Evolutionary conservation across 1,139 yeast genomes (phyloP).

Genomic region (Pichia sp.): DNA sequence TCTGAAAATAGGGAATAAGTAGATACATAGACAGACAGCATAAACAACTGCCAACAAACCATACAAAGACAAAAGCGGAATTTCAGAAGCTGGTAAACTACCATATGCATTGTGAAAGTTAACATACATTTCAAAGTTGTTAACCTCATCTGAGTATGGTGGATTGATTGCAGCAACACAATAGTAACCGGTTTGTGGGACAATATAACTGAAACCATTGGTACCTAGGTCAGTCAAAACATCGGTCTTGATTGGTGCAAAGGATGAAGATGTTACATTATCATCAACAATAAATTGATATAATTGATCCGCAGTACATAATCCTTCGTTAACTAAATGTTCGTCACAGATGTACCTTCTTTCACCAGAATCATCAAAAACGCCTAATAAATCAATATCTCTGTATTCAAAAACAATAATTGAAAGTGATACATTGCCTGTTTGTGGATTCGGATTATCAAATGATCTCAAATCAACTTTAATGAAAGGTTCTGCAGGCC

Average conservation of each 20-base stretch:
- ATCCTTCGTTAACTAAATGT: conserved; percentile 48
- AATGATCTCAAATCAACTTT: conserved; percentile 31
- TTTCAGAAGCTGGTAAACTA: conserved; percentile 79
- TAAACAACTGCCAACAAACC: conserved; percentile 82
- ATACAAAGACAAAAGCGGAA: conserved; percentile 84
- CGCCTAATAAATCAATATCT: conserved; percentile 69
- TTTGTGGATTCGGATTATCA: conserved; percentile 29
- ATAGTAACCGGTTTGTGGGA: conserved; percentile 79
- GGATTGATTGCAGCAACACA: conserved; percentile 71
- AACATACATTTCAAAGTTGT: conserved; percentile 52
- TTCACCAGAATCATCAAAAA: conserved; percentile 30
- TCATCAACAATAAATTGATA: conserved; percentile 57
- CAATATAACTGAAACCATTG: conserved; percentile 55
- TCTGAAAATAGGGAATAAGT: conserved; percentile 79
- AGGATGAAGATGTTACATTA: conserved; percentile 29
- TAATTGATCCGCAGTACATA: conserved; percentile 50
- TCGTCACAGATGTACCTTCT: conserved; percentile 71
- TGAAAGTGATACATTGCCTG: conserved; percentile 44
- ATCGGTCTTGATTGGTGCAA: conserved; percentile 51
- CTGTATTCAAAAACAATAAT: conserved; percentile 78
- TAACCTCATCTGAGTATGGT: conserved; percentile 21
- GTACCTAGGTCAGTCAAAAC: conserved; percentile 53
- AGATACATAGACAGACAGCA: conserved; percentile 71
- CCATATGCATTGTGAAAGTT: conserved; percentile 92
- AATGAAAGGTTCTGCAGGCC: conserved; percentile 60